These are phyloP conservation scores for Nothophytophthora sp. DNA, from an alignment of 352 stramenopile genomes.

Conservation along the genomic window DNA sequence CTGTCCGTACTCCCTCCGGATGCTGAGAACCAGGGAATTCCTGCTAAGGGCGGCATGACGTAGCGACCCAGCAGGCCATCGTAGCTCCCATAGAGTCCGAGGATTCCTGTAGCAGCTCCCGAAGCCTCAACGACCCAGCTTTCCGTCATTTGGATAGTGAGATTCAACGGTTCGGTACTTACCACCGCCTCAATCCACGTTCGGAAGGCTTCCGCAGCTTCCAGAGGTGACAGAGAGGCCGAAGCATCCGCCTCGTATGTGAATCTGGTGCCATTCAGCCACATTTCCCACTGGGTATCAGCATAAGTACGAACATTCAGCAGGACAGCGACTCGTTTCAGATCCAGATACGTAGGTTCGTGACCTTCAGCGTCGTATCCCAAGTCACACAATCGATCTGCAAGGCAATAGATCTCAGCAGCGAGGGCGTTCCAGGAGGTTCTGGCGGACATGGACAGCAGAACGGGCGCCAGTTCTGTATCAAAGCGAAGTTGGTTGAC, in stretches of 20 bases:
- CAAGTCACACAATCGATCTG: conserved; percentile 1
- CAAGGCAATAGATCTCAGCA: background rate
- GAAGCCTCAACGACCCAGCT: background rate
- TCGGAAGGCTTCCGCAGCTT: conserved; percentile 1
- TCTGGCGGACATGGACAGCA: background rate
- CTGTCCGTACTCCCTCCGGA: background rate
- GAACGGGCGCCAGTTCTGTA: background rate
- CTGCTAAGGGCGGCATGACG: background rate
- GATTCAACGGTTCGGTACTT: background rate
- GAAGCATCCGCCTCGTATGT: background rate
- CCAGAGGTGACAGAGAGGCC: background rate
- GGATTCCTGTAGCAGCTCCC: background rate
- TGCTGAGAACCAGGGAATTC: conserved; percentile 5
- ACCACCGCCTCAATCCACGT: conserved; percentile 3
- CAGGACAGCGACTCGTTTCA: conserved; percentile 1
- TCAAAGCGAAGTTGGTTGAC: too few relatives aligned
- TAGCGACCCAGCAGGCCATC: conserved; percentile 4
- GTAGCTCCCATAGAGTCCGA: conserved; percentile 6
- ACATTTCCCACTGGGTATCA: conserved; percentile 12
- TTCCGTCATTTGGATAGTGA: background rate
- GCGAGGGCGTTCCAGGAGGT: background rate
- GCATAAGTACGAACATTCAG: background rate
- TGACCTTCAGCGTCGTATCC: background rate
- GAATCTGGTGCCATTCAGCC: background rate
- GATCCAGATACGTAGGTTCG: background rate